Evolutionary conservation across 2,329 filamentous ascomycete genomes (phyloP).

Genomic region (Calonectria pseudoreteaudii): DNA sequence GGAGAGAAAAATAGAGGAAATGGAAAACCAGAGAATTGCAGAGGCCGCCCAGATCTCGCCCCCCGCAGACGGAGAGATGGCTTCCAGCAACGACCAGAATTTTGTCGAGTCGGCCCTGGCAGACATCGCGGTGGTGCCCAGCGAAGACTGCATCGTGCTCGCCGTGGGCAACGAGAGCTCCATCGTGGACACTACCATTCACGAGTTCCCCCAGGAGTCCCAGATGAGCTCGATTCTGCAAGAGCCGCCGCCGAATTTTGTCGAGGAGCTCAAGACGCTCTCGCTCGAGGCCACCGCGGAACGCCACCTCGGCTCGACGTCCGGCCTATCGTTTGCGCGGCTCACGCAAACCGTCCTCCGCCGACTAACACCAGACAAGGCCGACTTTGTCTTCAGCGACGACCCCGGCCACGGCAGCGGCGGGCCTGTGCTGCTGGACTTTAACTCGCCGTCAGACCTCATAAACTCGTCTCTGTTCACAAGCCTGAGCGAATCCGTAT

Average conservation of each 20-base stretch:
- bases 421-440: constrained; percentile 28
- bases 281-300: constrained; percentile 59
- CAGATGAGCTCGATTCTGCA: background rate
- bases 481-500: constrained; percentile 39
- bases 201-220: background rate
- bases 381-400: constrained; percentile 53
- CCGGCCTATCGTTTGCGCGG: constrained; percentile 57
- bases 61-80: background rate
- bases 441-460: constrained; percentile 41
- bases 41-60: background rate
- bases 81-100: background rate
- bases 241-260: constrained; percentile 39
- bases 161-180: background rate
- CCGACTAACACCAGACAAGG: constrained; percentile 55
- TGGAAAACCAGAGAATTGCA: constrained; percentile 28
- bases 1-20: constrained; percentile 39
- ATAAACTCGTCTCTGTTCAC: constrained; percentile 37
- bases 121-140: background rate
- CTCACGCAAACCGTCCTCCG: constrained; percentile 56
- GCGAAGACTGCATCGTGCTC: background rate
- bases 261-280: constrained; percentile 50
- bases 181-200: background rate
- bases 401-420: constrained; percentile 14
- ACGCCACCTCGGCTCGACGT: constrained; percentile 56
- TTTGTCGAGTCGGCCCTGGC: background rate